Percentiles rank a stretch among this genome's conserved stretches.
Conservation (phyloP, 1,284 basidiomycete genomes). For the Meripilus lineatus region DNA sequence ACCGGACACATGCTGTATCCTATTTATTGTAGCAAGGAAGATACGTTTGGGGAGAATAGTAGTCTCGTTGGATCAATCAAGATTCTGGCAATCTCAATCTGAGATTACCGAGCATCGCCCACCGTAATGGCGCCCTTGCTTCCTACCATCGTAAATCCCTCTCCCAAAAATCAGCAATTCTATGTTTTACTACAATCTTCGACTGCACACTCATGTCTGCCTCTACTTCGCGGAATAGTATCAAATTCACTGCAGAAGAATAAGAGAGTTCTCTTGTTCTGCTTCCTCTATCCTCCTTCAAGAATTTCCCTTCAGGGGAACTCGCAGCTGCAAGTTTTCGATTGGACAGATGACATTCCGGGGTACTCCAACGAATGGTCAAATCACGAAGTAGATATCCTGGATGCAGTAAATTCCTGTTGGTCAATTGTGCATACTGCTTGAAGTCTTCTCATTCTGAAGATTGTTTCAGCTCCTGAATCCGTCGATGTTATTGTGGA, state of each 20-base stretch:
- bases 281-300: slow-evolving; percentile 53
- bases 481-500: slow-evolving; percentile 58
- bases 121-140: slow-evolving; percentile 4
- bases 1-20: too few relatives aligned
- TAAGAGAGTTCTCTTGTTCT: slow-evolving; percentile 46
- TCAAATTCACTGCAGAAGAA: slow-evolving; percentile 11
- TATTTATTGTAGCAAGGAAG: too few relatives aligned
- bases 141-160: slow-evolving; percentile 5
- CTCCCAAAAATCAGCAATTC: slow-evolving; percentile 27
- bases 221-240: slow-evolving; percentile 45
- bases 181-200: slow-evolving; percentile 65
- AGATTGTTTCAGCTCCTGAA: background rate
- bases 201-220: slow-evolving; percentile 53
- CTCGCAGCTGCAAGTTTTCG: slow-evolving; percentile 37
- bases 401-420: slow-evolving; percentile 46
- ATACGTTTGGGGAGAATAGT: too few relatives aligned
- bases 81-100: too few relatives aligned
- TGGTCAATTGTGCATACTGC: slow-evolving; percentile 8
- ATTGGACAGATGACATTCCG: slow-evolving; percentile 51
- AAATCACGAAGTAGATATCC: slow-evolving; percentile 33
- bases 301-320: slow-evolving; percentile 25
- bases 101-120: too few relatives aligned
- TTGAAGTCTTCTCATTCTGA: too few relatives aligned
- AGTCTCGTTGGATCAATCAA: too few relatives aligned
- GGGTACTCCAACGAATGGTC: slow-evolving; percentile 39